These are phyloP conservation scores for Prunus fruticosa DNA, from an alignment of 306 rosid genomes.

Conservation along the genomic window DNA sequence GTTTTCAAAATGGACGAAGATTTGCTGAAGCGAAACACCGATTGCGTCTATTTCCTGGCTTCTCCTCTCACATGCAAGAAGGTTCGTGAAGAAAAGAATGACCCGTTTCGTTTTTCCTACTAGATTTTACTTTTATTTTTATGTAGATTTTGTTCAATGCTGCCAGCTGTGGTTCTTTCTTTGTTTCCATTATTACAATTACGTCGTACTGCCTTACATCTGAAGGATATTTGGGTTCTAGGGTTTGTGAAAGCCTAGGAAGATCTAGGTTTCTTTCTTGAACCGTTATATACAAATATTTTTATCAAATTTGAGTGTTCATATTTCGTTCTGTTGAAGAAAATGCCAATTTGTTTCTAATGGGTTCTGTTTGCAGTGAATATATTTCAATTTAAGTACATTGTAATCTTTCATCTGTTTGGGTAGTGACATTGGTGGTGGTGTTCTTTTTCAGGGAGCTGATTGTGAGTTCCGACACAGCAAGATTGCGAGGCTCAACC, in stretches of 20 bases:
- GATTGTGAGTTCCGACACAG: constrained; percentile 90
- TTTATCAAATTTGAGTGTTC: neutral
- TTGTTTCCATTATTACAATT: neutral
- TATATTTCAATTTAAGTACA: neutral
- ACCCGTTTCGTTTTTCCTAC: neutral
- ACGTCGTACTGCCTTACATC: constrained; percentile 27
- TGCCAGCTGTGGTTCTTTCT: constrained; percentile 1
- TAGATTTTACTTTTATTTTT: neutral
- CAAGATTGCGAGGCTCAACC: constrained; percentile 84
- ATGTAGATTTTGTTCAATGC: neutral
- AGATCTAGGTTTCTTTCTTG: neutral
- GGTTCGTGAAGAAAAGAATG: constrained; percentile 28
- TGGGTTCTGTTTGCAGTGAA: neutral
- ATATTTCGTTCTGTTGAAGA: neutral
- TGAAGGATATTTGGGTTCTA: constrained; percentile 14
- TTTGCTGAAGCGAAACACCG: constrained; percentile 56
- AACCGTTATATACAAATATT: neutral
- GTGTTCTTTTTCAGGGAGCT: constrained; percentile 47
- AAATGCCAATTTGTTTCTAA: neutral
- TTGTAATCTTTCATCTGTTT: neutral
- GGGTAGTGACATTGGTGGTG: neutral
- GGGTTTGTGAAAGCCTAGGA: constrained; percentile 10
- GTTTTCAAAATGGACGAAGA: constrained; percentile 59
- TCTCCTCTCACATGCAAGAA: constrained; percentile 95
- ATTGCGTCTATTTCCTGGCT: constrained; percentile 85